Evolutionary conservation across 768 basidiomycete genomes (phyloP), one percentile per base, ranked within the genome.

Genomic region (Gautieria morchelliformis): DNA sequence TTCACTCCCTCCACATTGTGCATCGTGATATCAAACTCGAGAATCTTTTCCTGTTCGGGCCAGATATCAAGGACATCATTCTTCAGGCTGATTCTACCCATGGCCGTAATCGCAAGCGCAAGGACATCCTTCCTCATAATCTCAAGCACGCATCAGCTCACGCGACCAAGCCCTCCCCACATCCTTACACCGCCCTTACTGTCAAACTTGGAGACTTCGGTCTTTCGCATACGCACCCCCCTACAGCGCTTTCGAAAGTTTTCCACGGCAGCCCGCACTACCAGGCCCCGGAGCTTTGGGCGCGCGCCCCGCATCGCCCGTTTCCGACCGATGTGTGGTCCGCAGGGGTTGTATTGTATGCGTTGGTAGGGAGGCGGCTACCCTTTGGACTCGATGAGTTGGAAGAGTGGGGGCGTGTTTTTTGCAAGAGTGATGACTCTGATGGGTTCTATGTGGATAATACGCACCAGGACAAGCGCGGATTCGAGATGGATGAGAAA

Each of bases 201-300:
- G 91, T 99, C 62, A 95, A 98, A 75, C 95, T 99, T 74, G 96
- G 96, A 56, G 96, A 97, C 69, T 99, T 99, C 69, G 96, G 96
- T 12, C 98, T 97, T 66, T 68, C 82, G 97, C 62, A 98, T 97
- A 95, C 92, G 95, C 66, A 98, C 95, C 0, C 90, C 86, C 51
- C 51, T 35, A 24, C 17, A 1, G 32, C 15, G 15, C 51, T 52
- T 14, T 52, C 51, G 2, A 37, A 33, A 9, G 20, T 37, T 3
- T 52, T 52, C 63, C 98, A 95, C 63, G 96, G 96, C 15, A 89
- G 86, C 32, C 96, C 96, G 0, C 98, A 95, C 71, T 98, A 98
- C 69, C 96, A 96, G 5, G 96, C 96, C 0, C 96, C 96, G 0
- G 96, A 99, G 69, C 78, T 99, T 11, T 52, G 37, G 32, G 30